Percentiles rank a stretch among this genome's conserved stretches.
phyloP scores from a whole-genome alignment of 2,329 filamentous ascomycete genomes.

The Pyrenochaeta sp. region DNA sequence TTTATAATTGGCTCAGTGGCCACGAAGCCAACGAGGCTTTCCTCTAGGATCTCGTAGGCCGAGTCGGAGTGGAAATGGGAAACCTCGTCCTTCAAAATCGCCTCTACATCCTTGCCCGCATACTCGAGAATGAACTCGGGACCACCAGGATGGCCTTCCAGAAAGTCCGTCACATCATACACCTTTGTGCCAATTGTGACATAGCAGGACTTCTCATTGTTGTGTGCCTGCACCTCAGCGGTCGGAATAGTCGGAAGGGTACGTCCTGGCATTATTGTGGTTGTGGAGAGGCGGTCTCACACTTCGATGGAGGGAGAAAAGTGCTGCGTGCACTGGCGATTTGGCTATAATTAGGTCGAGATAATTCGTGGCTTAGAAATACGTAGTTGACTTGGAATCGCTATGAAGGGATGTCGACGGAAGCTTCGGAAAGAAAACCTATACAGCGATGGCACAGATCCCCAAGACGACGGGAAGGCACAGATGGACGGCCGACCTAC shows the following conservation, averaged over 20 bases:
- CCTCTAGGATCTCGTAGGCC: slow-evolving; percentile 95
- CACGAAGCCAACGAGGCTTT: slow-evolving; percentile 84
- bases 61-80: slow-evolving; percentile 90
- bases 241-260: slow-evolving; percentile 84
- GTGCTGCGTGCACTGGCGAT: neutral
- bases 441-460: neutral
- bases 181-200: slow-evolving; percentile 90
- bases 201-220: slow-evolving; percentile 84
- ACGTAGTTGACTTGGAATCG: neutral
- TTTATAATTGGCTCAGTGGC: slow-evolving; percentile 66
- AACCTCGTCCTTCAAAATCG: slow-evolving; percentile 81
- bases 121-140: slow-evolving; percentile 88
- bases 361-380: neutral
- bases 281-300: slow-evolving; percentile 21
- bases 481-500: neutral
- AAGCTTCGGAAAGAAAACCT: slow-evolving; percentile 1
- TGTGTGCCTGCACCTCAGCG: slow-evolving; percentile 83
- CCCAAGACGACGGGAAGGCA: neutral
- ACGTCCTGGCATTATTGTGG: slow-evolving; percentile 73
- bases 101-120: slow-evolving; percentile 83
- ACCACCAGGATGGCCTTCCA: slow-evolving; percentile 90
- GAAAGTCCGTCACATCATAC: slow-evolving; percentile 92
- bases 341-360: neutral
- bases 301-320: neutral
- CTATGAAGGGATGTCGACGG: neutral